Conservation (phyloP, 1,139 yeast genomes). For the Lodderomyces parapsilosis region DNA sequence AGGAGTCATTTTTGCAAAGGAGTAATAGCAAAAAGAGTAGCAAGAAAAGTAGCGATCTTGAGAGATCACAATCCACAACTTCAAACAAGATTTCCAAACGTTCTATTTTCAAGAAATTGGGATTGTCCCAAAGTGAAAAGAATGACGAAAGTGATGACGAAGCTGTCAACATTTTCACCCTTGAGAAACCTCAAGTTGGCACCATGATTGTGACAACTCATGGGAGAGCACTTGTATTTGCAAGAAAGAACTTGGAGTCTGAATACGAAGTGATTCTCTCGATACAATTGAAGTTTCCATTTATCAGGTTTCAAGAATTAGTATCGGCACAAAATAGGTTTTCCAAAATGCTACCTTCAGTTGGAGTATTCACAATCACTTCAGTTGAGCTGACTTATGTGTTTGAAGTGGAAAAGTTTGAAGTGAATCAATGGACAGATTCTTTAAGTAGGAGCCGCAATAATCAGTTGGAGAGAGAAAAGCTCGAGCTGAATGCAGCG, state of each 20-base stretch:
- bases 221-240: slow-evolving; percentile 55
- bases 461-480: slow-evolving; percentile 46
- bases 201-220: slow-evolving; percentile 53
- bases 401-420: slow-evolving; percentile 58
- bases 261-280: slow-evolving; percentile 45
- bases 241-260: slow-evolving; percentile 32
- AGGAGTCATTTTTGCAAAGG: slow-evolving; percentile 20
- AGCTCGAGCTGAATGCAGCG: slow-evolving; percentile 15
- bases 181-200: slow-evolving; percentile 41
- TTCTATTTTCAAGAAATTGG: slow-evolving; percentile 32
- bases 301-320: slow-evolving; percentile 55
- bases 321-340: slow-evolving; percentile 30
- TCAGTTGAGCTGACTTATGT: slow-evolving; percentile 47
- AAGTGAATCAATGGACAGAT: slow-evolving; percentile 56
- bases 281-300: slow-evolving; percentile 46
- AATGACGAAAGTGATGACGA: slow-evolving; percentile 14
- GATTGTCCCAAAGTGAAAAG: slow-evolving; percentile 20
- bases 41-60: slow-evolving; percentile 11
- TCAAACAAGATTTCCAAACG: slow-evolving; percentile 11
- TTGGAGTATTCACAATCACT: slow-evolving; percentile 55
- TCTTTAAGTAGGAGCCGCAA: slow-evolving; percentile 49
- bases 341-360: slow-evolving; percentile 34
- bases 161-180: slow-evolving; percentile 23
- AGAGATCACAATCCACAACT: slow-evolving; percentile 10
- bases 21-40: slow-evolving; percentile 10